Percentiles rank a stretch among this genome's conserved stretches.
phyloP scores from a whole-genome alignment of 2,329 filamentous ascomycete genomes.

The Curvularia sp. region DNA sequence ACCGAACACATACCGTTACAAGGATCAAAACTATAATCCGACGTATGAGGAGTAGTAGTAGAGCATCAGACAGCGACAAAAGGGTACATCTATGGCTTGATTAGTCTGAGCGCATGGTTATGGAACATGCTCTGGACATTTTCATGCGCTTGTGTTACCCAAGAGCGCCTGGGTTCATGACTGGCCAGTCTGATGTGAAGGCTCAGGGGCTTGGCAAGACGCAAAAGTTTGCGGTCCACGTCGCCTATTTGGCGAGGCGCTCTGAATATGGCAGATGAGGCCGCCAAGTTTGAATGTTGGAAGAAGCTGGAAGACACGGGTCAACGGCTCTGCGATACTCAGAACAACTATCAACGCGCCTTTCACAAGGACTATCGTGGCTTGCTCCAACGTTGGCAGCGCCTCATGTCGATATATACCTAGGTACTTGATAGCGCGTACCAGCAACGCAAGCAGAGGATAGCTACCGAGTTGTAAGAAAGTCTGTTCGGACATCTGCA shows the following conservation, averaged over 20 bases:
- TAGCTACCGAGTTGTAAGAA: conserved; percentile 50
- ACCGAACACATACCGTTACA: conserved; percentile 6
- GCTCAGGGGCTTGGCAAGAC: conserved; percentile 23
- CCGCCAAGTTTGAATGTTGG: conserved; percentile 34
- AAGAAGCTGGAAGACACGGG: conserved; percentile 40
- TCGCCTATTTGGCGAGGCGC: conserved; percentile 29
- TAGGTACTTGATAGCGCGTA: conserved; percentile 69
- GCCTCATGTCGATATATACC: conserved; percentile 70
- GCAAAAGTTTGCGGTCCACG: conserved; percentile 24
- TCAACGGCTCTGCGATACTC: conserved; percentile 44
- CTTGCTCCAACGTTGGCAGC: conserved; percentile 60
- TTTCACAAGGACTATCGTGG: conserved; percentile 45
- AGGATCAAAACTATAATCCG: conserved; percentile 3
- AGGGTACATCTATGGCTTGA: conserved; percentile 9
- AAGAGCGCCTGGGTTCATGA: conserved; percentile 13
- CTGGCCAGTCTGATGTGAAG: conserved; percentile 21
- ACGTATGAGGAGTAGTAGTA: conserved; percentile 5
- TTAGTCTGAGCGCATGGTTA: conserved; percentile 8
- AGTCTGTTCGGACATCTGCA: conserved; percentile 70
- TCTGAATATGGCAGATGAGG: conserved; percentile 34
- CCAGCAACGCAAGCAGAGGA: conserved; percentile 57
- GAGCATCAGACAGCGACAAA: conserved; percentile 9
- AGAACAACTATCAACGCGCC: conserved; percentile 43
- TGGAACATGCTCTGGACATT: conserved; percentile 6
- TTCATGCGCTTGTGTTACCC: conserved; percentile 5